Evolutionary conservation across 129 eudicot species (phyloP), one percentile per base, ranked within the genome.

Genomic region (Centaurea solstitialis): DNA sequence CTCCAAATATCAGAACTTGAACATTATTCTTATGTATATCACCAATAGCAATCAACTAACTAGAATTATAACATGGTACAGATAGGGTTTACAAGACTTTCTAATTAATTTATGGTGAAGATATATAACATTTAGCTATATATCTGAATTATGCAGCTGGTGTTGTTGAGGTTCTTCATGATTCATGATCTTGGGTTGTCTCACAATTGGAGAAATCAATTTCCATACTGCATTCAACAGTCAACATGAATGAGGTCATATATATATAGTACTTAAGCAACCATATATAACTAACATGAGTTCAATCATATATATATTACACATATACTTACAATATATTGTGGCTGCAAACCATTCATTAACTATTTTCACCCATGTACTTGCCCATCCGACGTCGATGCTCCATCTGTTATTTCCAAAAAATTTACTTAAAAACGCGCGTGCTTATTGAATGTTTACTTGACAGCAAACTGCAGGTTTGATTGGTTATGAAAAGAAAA

Each of bases 341-440:
- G 97, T 85, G 45, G 99, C 99, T 78, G 99, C 99, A 77, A 96
- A 91, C 99, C 99, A 96, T 84, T 91, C 99, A 40, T 96, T 91
- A 33, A 96, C 92, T 35, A 96, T 90, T 87, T 91, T 96, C 78
- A 96, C 98, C 99, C 99, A 96, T 28, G 97, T 96, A 79, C 99
- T 96, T 69, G 99, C 91, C 99, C 99, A 96, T 4, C 99, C 99
- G 33, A 96, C 98, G 61, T 96, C 99, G 9, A 96, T 96, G 89
- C 96, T 93, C 98, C 98, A 96, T 87, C 98, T 96, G 84, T 73
- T 61, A 6, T 50, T 61, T 76, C 68, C 24, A 40, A 73, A 22
- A 70, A 47, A 45, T 40, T 67, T 72, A 18, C 74, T 67, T 72
- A 26, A 73, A 30, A 74, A n/a, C n/a, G n/a, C 3, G 24, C 2